Percentiles rank a stretch among this genome's conserved stretches.
Conservation (phyloP, 2,329 filamentous ascomycete genomes). For the Fusarium verrucosum region DNA sequence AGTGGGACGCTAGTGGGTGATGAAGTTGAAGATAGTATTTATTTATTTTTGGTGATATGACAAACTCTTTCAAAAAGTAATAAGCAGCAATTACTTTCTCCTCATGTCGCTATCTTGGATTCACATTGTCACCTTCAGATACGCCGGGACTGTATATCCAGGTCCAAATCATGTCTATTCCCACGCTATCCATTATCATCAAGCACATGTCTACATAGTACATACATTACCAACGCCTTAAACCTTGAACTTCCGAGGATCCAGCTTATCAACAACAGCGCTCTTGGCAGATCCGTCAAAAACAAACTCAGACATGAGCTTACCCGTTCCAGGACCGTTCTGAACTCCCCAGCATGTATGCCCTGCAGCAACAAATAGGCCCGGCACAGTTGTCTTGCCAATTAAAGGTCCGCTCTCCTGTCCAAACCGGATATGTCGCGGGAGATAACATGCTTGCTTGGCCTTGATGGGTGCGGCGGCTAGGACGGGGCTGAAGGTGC, state of each 20-base stretch:
- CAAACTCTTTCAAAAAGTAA: too few species aligned
- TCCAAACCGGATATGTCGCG: constrained; percentile 73
- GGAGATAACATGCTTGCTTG: constrained; percentile 92
- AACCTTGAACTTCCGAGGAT: constrained; percentile 71
- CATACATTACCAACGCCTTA: constrained; percentile 40
- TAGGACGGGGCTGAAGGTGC: constrained; percentile 71
- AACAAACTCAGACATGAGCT: constrained; percentile 80
- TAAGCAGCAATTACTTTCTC: too few species aligned
- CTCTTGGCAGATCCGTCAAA: constrained; percentile 77
- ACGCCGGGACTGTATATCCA: not conserved
- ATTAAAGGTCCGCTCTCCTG: constrained; percentile 75
- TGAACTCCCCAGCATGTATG: constrained; percentile 99
- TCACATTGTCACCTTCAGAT: not conserved
- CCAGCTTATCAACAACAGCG: constrained; percentile 71
- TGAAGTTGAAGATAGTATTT: too few species aligned
- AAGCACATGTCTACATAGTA: not conserved
- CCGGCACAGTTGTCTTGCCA: constrained; percentile 76
- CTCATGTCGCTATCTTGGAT: not conserved
- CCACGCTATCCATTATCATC: not conserved
- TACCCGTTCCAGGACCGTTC: constrained; percentile 89
- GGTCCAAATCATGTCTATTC: not conserved
- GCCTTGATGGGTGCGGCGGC: constrained; percentile 73
- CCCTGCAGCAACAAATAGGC: constrained; percentile 83
- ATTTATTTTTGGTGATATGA: too few species aligned
- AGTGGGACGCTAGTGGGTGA: constrained; percentile 36